Conservation (phyloP, 768 basidiomycete genomes). For the Rhodotorula diobovata region DNA sequence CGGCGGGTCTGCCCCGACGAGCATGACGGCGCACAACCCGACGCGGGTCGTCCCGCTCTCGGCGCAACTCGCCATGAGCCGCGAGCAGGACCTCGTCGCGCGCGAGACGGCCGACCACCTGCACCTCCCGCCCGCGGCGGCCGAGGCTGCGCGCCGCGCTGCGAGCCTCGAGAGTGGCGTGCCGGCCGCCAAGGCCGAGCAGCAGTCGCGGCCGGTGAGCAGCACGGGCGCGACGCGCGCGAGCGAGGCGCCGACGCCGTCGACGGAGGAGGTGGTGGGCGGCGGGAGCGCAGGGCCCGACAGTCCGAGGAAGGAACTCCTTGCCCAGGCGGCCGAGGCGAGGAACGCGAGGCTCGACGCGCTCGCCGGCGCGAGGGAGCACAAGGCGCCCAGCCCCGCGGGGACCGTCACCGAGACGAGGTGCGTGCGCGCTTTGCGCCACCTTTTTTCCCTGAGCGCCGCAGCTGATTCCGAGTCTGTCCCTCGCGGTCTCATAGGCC, state of each 20-base stretch:
- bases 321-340: slow-evolving; percentile 8
- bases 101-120: slow-evolving; percentile 21
- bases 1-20: slow-evolving; percentile 2
- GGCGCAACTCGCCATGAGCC: slow-evolving; percentile 3
- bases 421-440: neutral
- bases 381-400: neutral
- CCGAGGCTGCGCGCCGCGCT: slow-evolving; percentile 7
- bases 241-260: neutral
- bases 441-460: accelerated
- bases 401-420: neutral
- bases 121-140: slow-evolving; percentile 8
- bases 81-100: slow-evolving; percentile 24
- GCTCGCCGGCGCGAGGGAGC: slow-evolving; percentile 32
- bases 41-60: neutral
- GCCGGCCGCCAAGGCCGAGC: neutral
- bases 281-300: neutral
- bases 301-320: neutral
- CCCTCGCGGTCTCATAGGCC: neutral
- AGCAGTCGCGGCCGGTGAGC: neutral
- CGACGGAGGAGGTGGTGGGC: slow-evolving; percentile 20
- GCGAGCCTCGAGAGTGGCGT: slow-evolving; percentile 1
- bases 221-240: neutral
- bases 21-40: neutral
- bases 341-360: slow-evolving; percentile 30
- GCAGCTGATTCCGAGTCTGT: neutral